phyloP scores from a whole-genome alignment of 306 rosid species.

The Lathyrus sativus region DNA sequence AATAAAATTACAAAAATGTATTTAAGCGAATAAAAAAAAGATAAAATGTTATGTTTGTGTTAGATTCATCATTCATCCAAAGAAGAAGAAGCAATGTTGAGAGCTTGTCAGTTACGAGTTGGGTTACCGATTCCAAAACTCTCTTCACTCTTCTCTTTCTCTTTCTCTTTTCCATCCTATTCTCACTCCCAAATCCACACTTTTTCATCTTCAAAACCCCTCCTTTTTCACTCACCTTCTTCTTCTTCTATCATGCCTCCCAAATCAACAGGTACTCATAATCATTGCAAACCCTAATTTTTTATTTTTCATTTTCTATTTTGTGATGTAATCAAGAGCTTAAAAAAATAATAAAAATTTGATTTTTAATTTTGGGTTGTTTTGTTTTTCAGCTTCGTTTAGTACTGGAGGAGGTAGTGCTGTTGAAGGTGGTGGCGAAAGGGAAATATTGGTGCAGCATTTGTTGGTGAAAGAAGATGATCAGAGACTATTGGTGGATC shows the following conservation, averaged over 20 bases:
- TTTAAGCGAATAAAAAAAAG: no score
- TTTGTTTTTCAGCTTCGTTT: conserved; percentile 57
- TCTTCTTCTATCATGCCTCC: conserved; percentile 12
- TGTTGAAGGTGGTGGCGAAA: conserved; percentile 46
- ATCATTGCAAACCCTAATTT: conserved; percentile 17
- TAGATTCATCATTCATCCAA: neutral
- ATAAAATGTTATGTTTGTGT: neutral
- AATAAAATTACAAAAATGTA: no score
- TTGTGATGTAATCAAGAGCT: conserved; percentile 8
- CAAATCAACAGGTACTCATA: conserved; percentile 44
- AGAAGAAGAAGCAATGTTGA: conserved; percentile 44
- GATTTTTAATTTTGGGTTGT: neutral
- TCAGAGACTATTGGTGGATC: conserved; percentile 65
- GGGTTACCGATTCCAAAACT: conserved; percentile 33
- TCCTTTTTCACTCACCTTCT: conserved; percentile 38
- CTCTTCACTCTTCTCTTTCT: conserved; percentile 23
- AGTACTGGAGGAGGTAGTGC: conserved; percentile 51
- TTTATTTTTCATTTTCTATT: neutral
- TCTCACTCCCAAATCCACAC: conserved; percentile 3
- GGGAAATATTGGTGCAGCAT: conserved; percentile 91
- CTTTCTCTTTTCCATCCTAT: neutral
- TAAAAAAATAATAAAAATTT: conserved; percentile 8
- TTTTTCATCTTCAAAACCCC: conserved; percentile 28
- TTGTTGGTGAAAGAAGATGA: conserved; percentile 82
- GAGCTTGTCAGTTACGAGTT: conserved; percentile 47